Percentiles rank a stretch among this genome's conserved stretches.
These are phyloP conservation scores for Paraphaeosphaeria sporulosa DNA, from an alignment of 2,329 filamentous ascomycete species.

Conservation along the genomic window DNA sequence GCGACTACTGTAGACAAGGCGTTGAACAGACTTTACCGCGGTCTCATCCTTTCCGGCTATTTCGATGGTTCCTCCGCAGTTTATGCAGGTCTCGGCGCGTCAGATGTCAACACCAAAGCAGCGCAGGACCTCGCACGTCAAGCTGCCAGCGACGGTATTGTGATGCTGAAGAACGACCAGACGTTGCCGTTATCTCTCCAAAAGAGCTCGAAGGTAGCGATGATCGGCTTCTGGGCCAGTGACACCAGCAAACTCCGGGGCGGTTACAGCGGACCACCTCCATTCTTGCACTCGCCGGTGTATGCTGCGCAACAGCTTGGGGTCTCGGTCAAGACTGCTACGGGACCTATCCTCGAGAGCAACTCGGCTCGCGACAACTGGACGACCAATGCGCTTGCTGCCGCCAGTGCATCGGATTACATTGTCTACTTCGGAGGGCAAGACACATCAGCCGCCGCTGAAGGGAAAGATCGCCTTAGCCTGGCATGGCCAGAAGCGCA, in stretches of 20 bases:
- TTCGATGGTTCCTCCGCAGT: no score
- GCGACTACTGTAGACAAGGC: no score
- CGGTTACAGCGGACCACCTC: slow-evolving; percentile 65
- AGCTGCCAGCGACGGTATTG: no score
- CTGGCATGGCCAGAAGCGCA: slow-evolving; percentile 64
- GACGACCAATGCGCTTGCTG: slow-evolving; percentile 17
- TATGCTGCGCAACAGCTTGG: slow-evolving; percentile 59
- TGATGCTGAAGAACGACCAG: no score
- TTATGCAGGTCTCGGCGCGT: no score
- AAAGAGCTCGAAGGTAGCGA: slow-evolving; percentile 55
- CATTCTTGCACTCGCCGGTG: slow-evolving; percentile 63
- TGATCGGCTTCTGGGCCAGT: slow-evolving; percentile 67
- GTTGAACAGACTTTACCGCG: no score
- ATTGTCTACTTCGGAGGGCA: slow-evolving; percentile 66
- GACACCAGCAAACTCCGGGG: slow-evolving; percentile 66
- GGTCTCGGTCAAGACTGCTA: slow-evolving; percentile 48
- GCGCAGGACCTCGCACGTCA: no score
- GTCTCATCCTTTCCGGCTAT: no score
- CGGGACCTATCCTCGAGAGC: slow-evolving; percentile 25
- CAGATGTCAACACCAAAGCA: no score
- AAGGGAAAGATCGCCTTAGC: slow-evolving; percentile 63
- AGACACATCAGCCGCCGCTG: slow-evolving; percentile 61
- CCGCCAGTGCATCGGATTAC: slow-evolving; percentile 56
- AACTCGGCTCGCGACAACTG: slow-evolving; percentile 24
- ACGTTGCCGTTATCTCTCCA: slow-evolving; percentile 22